Base-by-base conservation (phyloP, 345 rosid genomes). In the Citrus cavaleriei region DNA sequence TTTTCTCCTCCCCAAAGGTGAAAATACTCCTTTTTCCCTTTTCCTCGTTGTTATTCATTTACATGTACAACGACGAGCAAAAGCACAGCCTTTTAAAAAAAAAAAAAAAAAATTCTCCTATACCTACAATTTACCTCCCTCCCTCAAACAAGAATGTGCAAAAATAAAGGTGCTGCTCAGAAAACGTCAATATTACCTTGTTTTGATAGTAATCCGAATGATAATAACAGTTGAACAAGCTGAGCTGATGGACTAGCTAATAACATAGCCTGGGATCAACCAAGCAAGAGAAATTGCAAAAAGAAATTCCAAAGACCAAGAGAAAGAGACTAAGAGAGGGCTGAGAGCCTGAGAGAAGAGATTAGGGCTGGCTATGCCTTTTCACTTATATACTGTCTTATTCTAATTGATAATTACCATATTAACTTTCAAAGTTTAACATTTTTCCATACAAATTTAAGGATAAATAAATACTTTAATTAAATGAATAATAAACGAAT, bases 221-320 rank as follows among this genome's bases (percentile, higher is more conserved):
- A 84, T 83, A 89, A 75, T 70, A 87, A 73, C 1, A 95, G 92
- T 71, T 90, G 94, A 60, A 87, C 46, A 59, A 90, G 92, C 74
- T 91, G 97, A 55, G 89, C 73, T 4, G 95, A 89, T 40, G 95
- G 95, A 81, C 90, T 87, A 30, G 88, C 88, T 10, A 90, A 79
- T 40, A 40, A 40, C 46, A 40, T 40, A 9, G 12, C 3, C 46
- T 40, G 12, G 12, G 46, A 40, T 40, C 46, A 40, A 40, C 46
- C 46, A 10, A 40, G 0, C 46, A 40, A 9, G 46, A 40, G 46
- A 40, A 9, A 40, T 10, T 35, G 16, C 16, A 42, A n/a, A n/a
- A n/a, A 40, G 46, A 40, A 9, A 40, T 10, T 35, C 4, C 16
- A 42, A 10, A 42, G 51, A 42, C 4, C 51, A 10, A 42, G 16